Percentiles rank a stretch among this genome's conserved stretches.
Evolutionary conservation across 805 yeast species (phyloP).

Genomic region (Blastobotrys parvus): DNA sequence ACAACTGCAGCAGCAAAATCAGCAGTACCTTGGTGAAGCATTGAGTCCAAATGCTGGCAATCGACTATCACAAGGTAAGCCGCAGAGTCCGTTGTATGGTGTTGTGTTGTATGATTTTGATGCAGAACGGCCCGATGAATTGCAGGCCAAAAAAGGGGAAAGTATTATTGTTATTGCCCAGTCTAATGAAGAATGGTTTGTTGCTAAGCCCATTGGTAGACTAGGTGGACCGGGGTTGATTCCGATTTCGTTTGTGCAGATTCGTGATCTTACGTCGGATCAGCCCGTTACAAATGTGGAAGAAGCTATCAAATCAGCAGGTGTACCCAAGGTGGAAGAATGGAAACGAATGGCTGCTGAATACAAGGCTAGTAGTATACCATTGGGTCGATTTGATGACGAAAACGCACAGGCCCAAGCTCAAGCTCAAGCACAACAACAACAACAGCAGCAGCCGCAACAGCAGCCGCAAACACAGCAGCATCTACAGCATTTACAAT

Average conservation of each 20-base stretch:
- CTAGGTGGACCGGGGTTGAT: conserved; percentile 96
- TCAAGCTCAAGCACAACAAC: no score
- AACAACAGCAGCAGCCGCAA: no score
- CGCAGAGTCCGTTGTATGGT: conserved; percentile 56
- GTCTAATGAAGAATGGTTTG: conserved; percentile 94
- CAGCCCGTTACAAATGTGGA: conserved; percentile 47
- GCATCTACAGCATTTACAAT: no score
- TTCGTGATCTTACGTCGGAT: conserved; percentile 67
- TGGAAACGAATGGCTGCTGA: conserved; percentile 90
- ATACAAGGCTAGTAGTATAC: conserved; percentile 84
- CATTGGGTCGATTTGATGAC: conserved; percentile 45
- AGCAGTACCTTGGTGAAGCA: not conserved
- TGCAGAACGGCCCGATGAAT: conserved; percentile 78
- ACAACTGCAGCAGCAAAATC: not conserved
- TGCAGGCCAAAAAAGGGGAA: conserved; percentile 78
- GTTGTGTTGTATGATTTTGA: conserved; percentile 76
- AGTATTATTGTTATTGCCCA: conserved; percentile 91
- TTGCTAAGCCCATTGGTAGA: conserved; percentile 91
- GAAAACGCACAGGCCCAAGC: conserved; percentile 10
- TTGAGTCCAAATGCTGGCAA: not conserved
- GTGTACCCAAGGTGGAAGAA: conserved; percentile 86
- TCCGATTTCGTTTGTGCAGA: conserved; percentile 82
- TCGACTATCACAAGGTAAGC: conserved; percentile 7
- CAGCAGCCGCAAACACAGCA: no score
- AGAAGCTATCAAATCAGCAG: conserved; percentile 55